Base-by-base conservation (phyloP, 495 filamentous ascomycete species). In the Lasiosphaeria ovina region DNA sequence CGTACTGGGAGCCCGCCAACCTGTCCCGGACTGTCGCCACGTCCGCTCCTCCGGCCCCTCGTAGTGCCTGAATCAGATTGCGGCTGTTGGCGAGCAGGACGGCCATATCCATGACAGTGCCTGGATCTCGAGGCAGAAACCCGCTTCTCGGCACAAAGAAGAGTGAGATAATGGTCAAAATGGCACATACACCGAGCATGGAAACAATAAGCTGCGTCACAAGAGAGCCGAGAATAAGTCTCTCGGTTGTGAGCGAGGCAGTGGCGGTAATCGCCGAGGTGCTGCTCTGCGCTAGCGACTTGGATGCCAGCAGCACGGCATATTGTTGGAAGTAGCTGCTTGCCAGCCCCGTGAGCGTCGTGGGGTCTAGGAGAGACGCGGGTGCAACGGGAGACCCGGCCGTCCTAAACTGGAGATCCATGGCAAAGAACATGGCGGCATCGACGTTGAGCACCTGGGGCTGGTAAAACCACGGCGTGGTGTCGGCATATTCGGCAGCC, bases 71-170 rank as follows among this genome's bases (percentile, higher is more conserved):
- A 3, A 69, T 55, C n/a, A 69, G 49, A 48, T 44, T 31, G 11
- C 63, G 61, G 44, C 66, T 69, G 61, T 69, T 62, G 0, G 63
- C 58, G 14, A 66, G 17, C 16, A 69, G 60, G 4, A 63, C 58
- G 4, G 66, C 63, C 51, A 45, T 64, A 53, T 69, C 60, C 38
- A 69, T 61, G 36, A 69, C 60, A 14, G 62, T 66, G 3, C 60
- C 61, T 3, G 66, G 66, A 48, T 66, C 45, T 24, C 63, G 55
- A 0, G 66, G 66, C 12, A 69, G 56, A 31, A 69, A 55, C 3
- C 66, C 66, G 44, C 55, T 57, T 36, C 50, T 62, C 7, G 66
- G 66, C 3, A 66, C 63, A 10, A 58, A 3, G 17, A 63, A 32
- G 2, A 60, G 40, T 3, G 50, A 42, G 0, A 48, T 45, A 4